A percentile compares a stretch with the other conserved stretches of the same genome.
Evolutionary conservation across 352 stramenopile genomes (phyloP).

Genomic region (Blastocystis sp.): DNA sequence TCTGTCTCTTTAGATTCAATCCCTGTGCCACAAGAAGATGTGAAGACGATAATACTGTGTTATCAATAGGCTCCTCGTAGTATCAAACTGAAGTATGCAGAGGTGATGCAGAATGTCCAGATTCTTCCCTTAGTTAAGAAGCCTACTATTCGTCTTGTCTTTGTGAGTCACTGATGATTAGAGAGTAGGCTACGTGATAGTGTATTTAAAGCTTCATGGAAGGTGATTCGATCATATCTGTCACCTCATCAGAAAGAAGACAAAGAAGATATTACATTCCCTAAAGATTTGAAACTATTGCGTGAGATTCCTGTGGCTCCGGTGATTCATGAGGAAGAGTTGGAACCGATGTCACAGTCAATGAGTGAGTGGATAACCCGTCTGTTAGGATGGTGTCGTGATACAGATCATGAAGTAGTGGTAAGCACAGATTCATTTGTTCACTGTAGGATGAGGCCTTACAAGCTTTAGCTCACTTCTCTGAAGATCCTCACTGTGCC

Average conservation of each 20-base stretch:
- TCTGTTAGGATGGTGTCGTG: slow-evolving; percentile 6
- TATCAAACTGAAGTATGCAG: slow-evolving; percentile 22
- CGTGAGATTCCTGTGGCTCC: neutral
- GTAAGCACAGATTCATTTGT: neutral
- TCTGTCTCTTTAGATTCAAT: neutral
- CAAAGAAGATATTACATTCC: neutral
- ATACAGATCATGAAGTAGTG: neutral
- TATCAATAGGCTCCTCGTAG: slow-evolving; percentile 16
- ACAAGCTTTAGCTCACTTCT: neutral
- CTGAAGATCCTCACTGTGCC: neutral
- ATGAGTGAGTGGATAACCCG: neutral
- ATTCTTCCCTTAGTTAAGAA: neutral
- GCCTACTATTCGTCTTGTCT: neutral
- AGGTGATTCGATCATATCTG: neutral
- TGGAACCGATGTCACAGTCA: neutral
- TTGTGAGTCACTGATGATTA: neutral
- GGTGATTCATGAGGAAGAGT: neutral
- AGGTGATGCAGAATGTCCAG: neutral
- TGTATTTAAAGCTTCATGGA: neutral
- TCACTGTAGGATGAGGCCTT: neutral
- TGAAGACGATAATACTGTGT: neutral
- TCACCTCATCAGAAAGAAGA: neutral
- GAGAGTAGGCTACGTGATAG: neutral
- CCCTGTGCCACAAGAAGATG: slow-evolving; percentile 14
- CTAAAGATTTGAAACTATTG: neutral